Evolutionary conservation across 495 filamentous ascomycete genomes (phyloP).

Genomic region (Xylaria flabelliformis): DNA sequence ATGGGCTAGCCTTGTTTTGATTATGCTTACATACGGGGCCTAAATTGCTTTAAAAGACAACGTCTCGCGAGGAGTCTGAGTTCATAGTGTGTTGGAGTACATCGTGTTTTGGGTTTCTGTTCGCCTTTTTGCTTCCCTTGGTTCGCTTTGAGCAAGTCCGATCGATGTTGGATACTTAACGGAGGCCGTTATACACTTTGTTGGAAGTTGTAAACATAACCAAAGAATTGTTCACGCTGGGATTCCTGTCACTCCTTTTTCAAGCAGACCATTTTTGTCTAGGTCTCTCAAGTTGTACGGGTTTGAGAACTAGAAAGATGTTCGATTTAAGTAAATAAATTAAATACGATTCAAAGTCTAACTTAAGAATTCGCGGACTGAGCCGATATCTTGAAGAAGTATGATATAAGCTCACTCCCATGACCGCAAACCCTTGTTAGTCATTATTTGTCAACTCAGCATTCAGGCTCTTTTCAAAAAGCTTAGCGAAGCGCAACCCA

Average conservation of each 20-base stretch:
- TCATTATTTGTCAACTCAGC: constrained; percentile 22
- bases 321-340: constrained; percentile 21
- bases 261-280: background rate
- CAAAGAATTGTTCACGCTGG: constrained; percentile 7
- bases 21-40: background rate
- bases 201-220: constrained; percentile 20
- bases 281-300: constrained; percentile 11
- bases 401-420: background rate
- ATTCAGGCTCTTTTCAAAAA: constrained; percentile 24
- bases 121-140: background rate
- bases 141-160: background rate
- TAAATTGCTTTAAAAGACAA: constrained; percentile 14
- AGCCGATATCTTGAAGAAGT: background rate
- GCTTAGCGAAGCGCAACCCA: constrained; percentile 9
- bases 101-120: background rate
- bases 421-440: background rate
- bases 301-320: constrained; percentile 8
- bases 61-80: constrained; percentile 15
- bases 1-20: constrained; percentile 6
- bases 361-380: background rate
- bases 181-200: background rate
- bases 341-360: constrained; percentile 5
- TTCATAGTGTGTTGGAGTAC: background rate
- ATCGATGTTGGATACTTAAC: background rate
- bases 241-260: constrained; percentile 29